Evolutionary conservation across 768 basidiomycete genomes (phyloP).

Genomic region (Leccinum subgranulosum): DNA sequence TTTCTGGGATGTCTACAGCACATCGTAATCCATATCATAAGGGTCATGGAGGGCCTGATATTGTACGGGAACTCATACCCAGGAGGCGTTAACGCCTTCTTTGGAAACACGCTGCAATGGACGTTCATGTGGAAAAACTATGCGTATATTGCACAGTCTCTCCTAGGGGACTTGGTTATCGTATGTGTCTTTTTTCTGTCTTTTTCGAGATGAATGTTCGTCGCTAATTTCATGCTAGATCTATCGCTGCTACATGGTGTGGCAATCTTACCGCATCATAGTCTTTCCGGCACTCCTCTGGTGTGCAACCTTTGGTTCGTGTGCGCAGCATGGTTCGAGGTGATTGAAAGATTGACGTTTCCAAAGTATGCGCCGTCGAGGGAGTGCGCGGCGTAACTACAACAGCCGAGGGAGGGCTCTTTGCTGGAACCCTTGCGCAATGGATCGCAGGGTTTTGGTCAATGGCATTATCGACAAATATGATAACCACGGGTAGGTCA

Average conservation of each 20-base stretch:
- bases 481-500: constrained; percentile 28
- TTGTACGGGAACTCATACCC: constrained; percentile 12
- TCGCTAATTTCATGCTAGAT: constrained; percentile 14
- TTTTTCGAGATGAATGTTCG: neutral
- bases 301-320: constrained; percentile 25
- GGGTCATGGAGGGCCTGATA: constrained; percentile 27
- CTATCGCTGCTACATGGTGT: constrained; percentile 31
- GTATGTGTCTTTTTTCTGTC: constrained; percentile 12
- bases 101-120: constrained; percentile 24
- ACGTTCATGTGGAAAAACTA: constrained; percentile 29
- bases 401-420: constrained; percentile 19
- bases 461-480: constrained; percentile 32
- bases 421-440: constrained; percentile 19
- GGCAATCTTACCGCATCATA: constrained; percentile 28
- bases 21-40: constrained; percentile 22
- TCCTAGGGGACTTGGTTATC: constrained; percentile 30
- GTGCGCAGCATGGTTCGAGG: neutral
- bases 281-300: constrained; percentile 29
- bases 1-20: constrained; percentile 16
- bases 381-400: constrained; percentile 15
- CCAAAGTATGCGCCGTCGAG: constrained; percentile 18
- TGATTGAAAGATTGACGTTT: neutral
- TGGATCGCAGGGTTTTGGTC: constrained; percentile 37
- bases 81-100: constrained; percentile 23
- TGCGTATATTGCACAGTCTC: constrained; percentile 24